Conservation (phyloP, 768 basidiomycete genomes). For the Strobilomyces confusus region DNA sequence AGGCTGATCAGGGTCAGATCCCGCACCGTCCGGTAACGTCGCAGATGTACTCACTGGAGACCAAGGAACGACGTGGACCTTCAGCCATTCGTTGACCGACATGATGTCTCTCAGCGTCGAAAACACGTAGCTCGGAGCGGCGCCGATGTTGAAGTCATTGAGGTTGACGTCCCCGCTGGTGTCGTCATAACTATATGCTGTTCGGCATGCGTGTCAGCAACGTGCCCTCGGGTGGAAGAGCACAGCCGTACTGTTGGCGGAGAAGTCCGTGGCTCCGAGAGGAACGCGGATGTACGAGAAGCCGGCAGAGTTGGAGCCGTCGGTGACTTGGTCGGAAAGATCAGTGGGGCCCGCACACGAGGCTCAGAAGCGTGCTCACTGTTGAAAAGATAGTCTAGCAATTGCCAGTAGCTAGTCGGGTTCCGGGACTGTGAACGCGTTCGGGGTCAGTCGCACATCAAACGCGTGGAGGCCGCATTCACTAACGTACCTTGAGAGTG, state of each 20-base stretch:
- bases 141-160: conserved; percentile 50
- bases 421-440: conserved; percentile 41
- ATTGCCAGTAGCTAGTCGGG: conserved; percentile 50
- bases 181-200: conserved; percentile 67
- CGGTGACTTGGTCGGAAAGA: conserved; percentile 37
- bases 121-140: conserved; percentile 60
- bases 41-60: conserved; percentile 52
- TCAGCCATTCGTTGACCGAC: conserved; percentile 49
- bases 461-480: neutral
- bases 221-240: neutral
- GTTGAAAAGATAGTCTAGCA: conserved; percentile 59
- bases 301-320: conserved; percentile 61
- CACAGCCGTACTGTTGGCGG: conserved; percentile 43
- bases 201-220: conserved; percentile 1
- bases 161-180: conserved; percentile 58
- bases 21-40: neutral
- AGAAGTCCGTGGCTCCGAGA: conserved; percentile 74
- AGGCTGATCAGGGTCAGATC: conserved; percentile 41
- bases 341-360: neutral
- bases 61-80: conserved; percentile 66
- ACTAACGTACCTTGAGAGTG: conserved; percentile 59
- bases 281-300: conserved; percentile 67
- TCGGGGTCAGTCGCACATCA: neutral
- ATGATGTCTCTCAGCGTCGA: conserved; percentile 61
- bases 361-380: conserved; percentile 9